Conservation (phyloP, 345 rosid genomes). For the Acer campestre region DNA sequence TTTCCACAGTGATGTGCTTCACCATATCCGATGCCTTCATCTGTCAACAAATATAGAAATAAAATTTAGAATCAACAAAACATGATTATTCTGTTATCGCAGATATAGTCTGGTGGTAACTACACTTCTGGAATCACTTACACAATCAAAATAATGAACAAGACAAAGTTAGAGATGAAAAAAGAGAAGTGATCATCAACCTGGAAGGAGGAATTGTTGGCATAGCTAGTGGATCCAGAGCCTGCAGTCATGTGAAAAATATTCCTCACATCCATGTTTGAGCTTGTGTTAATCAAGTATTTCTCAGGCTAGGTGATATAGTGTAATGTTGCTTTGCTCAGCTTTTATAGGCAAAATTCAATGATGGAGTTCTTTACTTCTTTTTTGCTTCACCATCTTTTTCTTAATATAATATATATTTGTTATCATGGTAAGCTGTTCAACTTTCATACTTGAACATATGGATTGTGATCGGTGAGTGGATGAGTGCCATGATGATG, state of each 20-base stretch:
- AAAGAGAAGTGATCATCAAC: neutral
- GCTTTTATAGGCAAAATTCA: conserved; percentile 19
- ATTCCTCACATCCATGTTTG: conserved; percentile 38
- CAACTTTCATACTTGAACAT: neutral
- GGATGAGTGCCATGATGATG: neutral
- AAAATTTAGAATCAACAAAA: too few species aligned
- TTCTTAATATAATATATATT: neutral
- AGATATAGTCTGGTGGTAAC: too few species aligned
- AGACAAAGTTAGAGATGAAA: neutral
- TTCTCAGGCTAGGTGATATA: neutral
- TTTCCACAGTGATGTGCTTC: conserved; percentile 42
- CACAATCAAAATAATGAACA: neutral
- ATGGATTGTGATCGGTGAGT: neutral
- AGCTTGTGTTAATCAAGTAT: neutral
- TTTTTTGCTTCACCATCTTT: neutral
- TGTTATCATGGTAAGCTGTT: neutral
- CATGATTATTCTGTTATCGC: too few species aligned
- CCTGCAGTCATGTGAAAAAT: conserved; percentile 47
- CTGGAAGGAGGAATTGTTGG: conserved; percentile 52
- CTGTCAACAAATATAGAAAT: conserved; percentile 22
- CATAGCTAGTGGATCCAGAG: conserved; percentile 46
- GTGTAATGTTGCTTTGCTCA: neutral
- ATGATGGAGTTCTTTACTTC: conserved; percentile 4
- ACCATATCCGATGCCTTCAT: conserved; percentile 54
- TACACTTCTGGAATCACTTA: too few species aligned